Evolutionary conservation across 176 grass and related monocot genomes (phyloP).

Genomic region (Alopecurus myosuroides): DNA sequence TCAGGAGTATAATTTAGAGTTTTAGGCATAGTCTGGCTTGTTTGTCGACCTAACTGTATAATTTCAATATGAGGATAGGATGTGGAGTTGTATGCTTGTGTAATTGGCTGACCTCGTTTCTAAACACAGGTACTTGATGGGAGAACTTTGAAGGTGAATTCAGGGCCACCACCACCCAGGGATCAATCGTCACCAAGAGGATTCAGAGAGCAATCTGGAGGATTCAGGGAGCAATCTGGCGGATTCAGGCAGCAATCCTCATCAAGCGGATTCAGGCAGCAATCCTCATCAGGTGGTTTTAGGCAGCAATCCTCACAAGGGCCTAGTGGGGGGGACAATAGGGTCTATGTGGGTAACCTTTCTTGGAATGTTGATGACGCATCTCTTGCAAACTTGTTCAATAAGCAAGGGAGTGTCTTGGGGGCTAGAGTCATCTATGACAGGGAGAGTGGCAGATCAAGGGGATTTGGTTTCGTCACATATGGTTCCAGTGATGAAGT

Average conservation of each 20-base stretch:
- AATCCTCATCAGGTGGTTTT: not conserved
- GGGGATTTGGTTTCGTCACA: conserved; percentile 87
- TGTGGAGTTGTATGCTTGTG: not conserved
- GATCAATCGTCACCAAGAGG: conserved; percentile 43
- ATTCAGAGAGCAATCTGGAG: not conserved
- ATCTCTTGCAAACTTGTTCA: conserved; percentile 64
- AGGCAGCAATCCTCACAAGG: not conserved
- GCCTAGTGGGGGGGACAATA: conserved; percentile 38
- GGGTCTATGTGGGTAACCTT: conserved; percentile 85
- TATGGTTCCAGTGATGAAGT: conserved; percentile 55
- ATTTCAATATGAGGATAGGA: not conserved
- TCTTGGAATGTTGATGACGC: conserved; percentile 75
- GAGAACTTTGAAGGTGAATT: conserved; percentile 28
- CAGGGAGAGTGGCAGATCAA: conserved; percentile 73
- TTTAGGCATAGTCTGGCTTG: not conserved
- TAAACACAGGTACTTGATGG: conserved; percentile 63
- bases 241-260: not conserved
- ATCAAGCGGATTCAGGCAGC: not conserved
- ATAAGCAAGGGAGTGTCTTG: conserved; percentile 64
- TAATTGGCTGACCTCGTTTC: not conserved
- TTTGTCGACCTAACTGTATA: not conserved
- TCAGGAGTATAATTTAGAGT: not conserved
- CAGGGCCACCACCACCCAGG: conserved; percentile 21
- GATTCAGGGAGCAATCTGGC: not conserved
- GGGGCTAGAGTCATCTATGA: conserved; percentile 75